A percentile compares a stretch with the other conserved stretches of the same genome.
phyloP scores from a whole-genome alignment of 768 basidiomycete genomes.

The Agrocybe praecox region DNA sequence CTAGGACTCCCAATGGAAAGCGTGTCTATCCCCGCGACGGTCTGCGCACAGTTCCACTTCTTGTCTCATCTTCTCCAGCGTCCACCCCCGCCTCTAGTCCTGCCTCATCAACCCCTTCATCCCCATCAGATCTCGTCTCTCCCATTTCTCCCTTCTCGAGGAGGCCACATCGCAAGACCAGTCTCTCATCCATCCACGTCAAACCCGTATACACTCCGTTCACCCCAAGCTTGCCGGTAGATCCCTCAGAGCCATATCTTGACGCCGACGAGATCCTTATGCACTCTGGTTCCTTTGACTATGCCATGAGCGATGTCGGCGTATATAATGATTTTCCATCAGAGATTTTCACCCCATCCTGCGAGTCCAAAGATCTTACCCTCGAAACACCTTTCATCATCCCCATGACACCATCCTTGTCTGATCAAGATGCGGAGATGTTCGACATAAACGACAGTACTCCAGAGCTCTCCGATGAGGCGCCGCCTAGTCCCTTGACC shows the following conservation, averaged over 20 bases:
- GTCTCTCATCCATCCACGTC: background rate
- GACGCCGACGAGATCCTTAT: slow-evolving; percentile 16
- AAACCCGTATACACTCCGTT: slow-evolving; percentile 24
- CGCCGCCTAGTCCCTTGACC: background rate
- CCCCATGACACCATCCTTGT: background rate
- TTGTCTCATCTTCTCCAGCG: slow-evolving; percentile 7
- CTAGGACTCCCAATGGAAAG: slow-evolving; percentile 48
- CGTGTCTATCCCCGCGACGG: slow-evolving; percentile 30
- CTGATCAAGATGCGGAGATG: background rate
- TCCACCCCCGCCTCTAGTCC: slow-evolving; percentile 19
- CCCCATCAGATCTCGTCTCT: slow-evolving; percentile 8
- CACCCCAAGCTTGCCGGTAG: slow-evolving; percentile 19
- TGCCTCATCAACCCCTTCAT: slow-evolving; percentile 7
- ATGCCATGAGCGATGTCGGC: slow-evolving; percentile 2
- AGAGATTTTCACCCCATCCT: background rate
- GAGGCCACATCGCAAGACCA: background rate
- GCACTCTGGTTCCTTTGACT: slow-evolving; percentile 2
- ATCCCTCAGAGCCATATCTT: slow-evolving; percentile 18
- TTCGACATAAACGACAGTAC: background rate
- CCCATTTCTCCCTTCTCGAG: background rate
- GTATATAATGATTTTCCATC: background rate
- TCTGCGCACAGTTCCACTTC: slow-evolving; percentile 7
- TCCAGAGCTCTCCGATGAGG: background rate
- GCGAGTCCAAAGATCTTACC: slow-evolving; percentile 36
- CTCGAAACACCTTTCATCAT: background rate